Base-by-base conservation (phyloP, 2,329 filamentous ascomycete species). In the Rhinocladiella mackenziei region DNA sequence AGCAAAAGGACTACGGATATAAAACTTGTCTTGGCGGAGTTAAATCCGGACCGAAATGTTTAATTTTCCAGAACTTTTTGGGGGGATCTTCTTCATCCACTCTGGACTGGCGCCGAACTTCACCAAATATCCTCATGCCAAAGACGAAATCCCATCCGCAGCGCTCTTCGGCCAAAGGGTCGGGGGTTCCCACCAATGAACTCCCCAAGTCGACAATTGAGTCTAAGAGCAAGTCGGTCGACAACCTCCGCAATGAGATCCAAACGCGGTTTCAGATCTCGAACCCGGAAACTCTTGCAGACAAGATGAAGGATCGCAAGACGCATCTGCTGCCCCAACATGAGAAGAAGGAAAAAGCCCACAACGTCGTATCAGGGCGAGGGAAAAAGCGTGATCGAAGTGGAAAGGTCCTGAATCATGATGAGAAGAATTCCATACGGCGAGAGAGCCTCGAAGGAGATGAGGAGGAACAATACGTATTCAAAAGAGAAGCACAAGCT, bases 351-450 rank as follows among this genome's bases (percentile, higher is more conserved):
- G 43, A 41, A 14, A 50, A 57, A 29, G 25, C n/a, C n/a, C 26
- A 45, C 9, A 17, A 10, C 20, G 23, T 38, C 20, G 31, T 11
- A 4, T 10, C 22, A 7, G 33, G 38, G 18, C 51, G 49, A 39
- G 67, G 67, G 44, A 70, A 68, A 56, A 73, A 73, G 53, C 62
- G 69, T 40, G 71, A 70, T 56, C 64, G 65, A 51, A 69, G 65
- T 53, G 69, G 69, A 13, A 65, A 69, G 32, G 60, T 70, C 43
- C 72, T 72, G 43, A 56, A 61, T 23, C 58, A 58, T 17, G 60
- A 63, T 19, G 58, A 62, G 14, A 62, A 62, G 47, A 59, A 61
- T 23, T 40, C 42, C 26, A 52, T 39, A 32, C 47, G 40, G 32
- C 54, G 55, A 53, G 43, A 39, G 40, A 17, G 34, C 29, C 15